Percentiles rank a stretch among this genome's conserved stretches.
These are phyloP conservation scores for Sarcodon aspratus DNA, from an alignment of 768 basidiomycete species.

Conservation along the genomic window DNA sequence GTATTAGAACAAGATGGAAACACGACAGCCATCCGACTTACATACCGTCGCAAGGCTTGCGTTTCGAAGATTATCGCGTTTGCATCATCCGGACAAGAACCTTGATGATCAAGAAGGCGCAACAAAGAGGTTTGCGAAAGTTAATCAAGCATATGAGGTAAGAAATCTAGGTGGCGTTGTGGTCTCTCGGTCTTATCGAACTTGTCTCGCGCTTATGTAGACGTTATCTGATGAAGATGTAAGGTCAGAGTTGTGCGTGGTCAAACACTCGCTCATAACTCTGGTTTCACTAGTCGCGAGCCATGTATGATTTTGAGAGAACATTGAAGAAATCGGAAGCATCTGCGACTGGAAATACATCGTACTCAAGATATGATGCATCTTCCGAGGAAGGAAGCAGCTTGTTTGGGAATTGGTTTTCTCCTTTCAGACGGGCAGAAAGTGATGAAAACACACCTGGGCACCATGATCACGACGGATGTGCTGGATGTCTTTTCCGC, in stretches of 20 bases:
- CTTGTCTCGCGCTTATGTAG: too few relatives aligned
- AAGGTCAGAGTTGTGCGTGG: too few relatives aligned
- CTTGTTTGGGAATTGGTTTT: neutral
- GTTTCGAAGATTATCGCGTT: conserved; percentile 73
- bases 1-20: too few relatives aligned
- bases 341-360: too few relatives aligned
- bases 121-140: conserved; percentile 75
- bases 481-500: conserved; percentile 65
- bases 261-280: too few relatives aligned
- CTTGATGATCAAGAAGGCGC: conserved; percentile 72
- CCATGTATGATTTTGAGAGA: conserved; percentile 73
- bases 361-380: too few relatives aligned
- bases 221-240: too few relatives aligned
- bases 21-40: too few relatives aligned
- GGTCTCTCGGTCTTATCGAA: too few relatives aligned
- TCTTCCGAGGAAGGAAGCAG: neutral
- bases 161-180: conserved; percentile 7
- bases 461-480: conserved; percentile 71
- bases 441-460: conserved; percentile 96
- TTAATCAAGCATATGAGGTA: conserved; percentile 96
- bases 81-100: conserved; percentile 89
- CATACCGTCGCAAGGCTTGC: too few relatives aligned
- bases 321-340: neutral
- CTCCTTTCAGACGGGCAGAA: conserved; percentile 65
- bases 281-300: conserved; percentile 58